Base-by-base conservation (phyloP, 768 basidiomycete genomes). In the Pholiota microspora region DNA sequence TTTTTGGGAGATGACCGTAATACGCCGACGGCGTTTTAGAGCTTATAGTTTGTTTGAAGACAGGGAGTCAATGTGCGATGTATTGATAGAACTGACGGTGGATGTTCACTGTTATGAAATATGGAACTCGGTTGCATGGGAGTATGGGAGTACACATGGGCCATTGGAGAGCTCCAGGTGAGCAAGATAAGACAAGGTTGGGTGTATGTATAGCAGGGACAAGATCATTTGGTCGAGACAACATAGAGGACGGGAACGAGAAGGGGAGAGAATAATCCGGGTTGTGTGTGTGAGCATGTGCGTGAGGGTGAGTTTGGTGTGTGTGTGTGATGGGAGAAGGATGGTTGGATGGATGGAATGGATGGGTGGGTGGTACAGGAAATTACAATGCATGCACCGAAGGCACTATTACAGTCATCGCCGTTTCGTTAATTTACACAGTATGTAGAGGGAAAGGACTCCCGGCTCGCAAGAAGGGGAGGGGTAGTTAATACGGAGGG, bases 341-440 rank as follows among this genome's bases (percentile, higher is more conserved):
- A 31, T 6, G 6, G 29, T n/a, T 29, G 18, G 35, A 35, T 15
- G 36, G n/a, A 24, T 21, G 40, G 29, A 10, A 7, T 16, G 9
- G n/a, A 45, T 7, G 23, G 32, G 46, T 24, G 36, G 40, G 29
- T 18, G 24, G 15, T 28, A 38, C 31, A 50, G 31, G 24, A n/a
- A 38, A 21, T 35, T 36, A 18, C 6, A 31, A 34, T 13, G 24
- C 32, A 42, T 42, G 49, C 49, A 38, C 35, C 35, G n/a, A 35
- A 50, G 49, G 35, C 35, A 32, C 49, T 28, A 52, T 38, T 52
- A 52, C 51, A 52, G 23, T 52, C 32, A 24, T 48, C 27, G 27
- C 18, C 9, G 28, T 9, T 21, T 42, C 40, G 9, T 42, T 42
- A 42, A 42, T 21, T 42, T 42, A 42, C 21, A 42, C 40, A 1